Evolutionary conservation across 257 asterid genomes (phyloP).

Genomic region (Rehmannia glutinosa): DNA sequence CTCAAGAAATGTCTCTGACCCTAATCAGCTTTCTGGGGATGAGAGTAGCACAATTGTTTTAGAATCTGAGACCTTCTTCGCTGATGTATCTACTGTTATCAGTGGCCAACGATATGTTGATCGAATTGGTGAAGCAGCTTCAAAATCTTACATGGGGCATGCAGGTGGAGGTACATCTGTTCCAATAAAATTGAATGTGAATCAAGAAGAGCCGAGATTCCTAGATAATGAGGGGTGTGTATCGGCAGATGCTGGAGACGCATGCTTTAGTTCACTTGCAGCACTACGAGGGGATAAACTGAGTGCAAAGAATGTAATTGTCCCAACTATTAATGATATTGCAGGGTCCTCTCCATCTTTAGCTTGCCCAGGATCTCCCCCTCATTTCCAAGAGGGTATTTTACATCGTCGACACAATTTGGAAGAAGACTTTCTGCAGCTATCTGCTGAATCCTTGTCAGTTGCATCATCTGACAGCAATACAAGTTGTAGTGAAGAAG

Average conservation of each 20-base stretch:
- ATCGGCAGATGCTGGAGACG: conserved; percentile 24
- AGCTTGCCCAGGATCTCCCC: conserved; percentile 69
- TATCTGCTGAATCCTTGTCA: conserved; percentile 66
- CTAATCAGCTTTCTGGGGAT: conserved; percentile 62
- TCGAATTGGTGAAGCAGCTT: conserved; percentile 47
- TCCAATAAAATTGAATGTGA: conserved; percentile 21
- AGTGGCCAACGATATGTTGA: conserved; percentile 38
- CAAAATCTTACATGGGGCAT: conserved; percentile 36
- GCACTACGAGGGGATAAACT: too few species aligned
- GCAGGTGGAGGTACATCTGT: conserved; percentile 30
- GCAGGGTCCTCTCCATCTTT: conserved; percentile 44
- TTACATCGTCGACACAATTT: conserved; percentile 77
- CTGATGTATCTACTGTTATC: conserved; percentile 46
- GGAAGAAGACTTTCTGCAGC: conserved; percentile 82
- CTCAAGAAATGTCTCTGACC: conserved; percentile 50
- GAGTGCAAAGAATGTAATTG: conserved; percentile 27
- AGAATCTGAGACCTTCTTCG: conserved; percentile 73
- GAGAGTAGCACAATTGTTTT: conserved; percentile 59
- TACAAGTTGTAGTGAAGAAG: conserved; percentile 72
- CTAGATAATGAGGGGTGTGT: conserved; percentile 29
- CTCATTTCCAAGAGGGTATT: conserved; percentile 80
- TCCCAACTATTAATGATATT: conserved; percentile 34
- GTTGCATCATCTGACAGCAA: conserved; percentile 75
- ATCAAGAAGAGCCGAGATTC: conserved; percentile 31
- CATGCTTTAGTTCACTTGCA: conserved; percentile 28